A percentile compares a stretch with the other conserved stretches of the same genome.
These are phyloP conservation scores for Pleurotus pulmonarius DNA, from an alignment of 768 basidiomycete species.

Conservation along the genomic window DNA sequence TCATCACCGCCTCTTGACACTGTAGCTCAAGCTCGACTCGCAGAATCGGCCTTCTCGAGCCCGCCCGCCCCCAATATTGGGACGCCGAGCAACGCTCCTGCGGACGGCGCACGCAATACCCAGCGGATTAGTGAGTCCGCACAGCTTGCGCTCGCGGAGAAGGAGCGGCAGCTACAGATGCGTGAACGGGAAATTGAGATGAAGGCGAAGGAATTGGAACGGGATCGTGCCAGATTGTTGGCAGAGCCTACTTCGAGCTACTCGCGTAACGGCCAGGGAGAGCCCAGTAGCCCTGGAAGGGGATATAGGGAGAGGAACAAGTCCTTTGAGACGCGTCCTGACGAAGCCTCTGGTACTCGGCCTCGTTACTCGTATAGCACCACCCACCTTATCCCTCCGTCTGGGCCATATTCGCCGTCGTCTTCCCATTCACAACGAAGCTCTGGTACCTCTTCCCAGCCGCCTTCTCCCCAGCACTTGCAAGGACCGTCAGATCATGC, in stretches of 20 bases:
- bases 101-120: conserved; percentile 20
- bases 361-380: conserved; percentile 36
- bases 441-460: conserved; percentile 18
- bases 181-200: conserved; percentile 53
- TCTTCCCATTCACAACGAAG: conserved; percentile 21
- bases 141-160: conserved; percentile 50
- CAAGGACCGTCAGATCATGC: conserved; percentile 40
- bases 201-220: conserved; percentile 53
- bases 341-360: conserved; percentile 8
- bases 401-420: conserved; percentile 14
- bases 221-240: conserved; percentile 42
- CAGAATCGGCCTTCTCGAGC: conserved; percentile 17
- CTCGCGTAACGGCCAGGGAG: conserved; percentile 9
- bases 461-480: conserved; percentile 12
- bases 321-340: background rate
- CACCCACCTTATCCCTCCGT: conserved; percentile 36
- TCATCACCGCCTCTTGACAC: conserved; percentile 14
- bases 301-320: conserved; percentile 2
- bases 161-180: conserved; percentile 48
- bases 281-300: conserved; percentile 1
- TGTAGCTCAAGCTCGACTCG: conserved; percentile 17
- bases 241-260: conserved; percentile 25
- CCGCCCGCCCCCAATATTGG: background rate
- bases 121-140: conserved; percentile 46
- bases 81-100: background rate